These are phyloP conservation scores for Rauvolfia tetraphylla DNA, from an alignment of 257 asterid species.

Conservation along the genomic window DNA sequence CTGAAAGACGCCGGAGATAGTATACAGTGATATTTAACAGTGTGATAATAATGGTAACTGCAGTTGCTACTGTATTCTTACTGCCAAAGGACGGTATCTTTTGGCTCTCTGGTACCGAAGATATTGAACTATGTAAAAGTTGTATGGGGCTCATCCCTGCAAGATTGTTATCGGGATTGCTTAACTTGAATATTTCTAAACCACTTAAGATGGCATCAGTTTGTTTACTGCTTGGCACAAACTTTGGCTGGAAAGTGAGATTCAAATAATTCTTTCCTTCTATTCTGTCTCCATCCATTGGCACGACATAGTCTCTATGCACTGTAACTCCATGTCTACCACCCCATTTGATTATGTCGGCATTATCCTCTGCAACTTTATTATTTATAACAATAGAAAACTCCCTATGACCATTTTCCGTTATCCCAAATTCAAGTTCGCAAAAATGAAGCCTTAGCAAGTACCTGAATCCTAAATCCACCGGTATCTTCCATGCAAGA, in stretches of 20 bases:
- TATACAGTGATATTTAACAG: constrained; percentile 42
- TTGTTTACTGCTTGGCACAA: constrained; percentile 11
- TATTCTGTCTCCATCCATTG: constrained; percentile 58
- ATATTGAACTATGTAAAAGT: constrained; percentile 5
- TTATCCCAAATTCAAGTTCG: constrained; percentile 29
- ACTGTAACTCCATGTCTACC: constrained; percentile 31
- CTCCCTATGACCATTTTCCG: constrained; percentile 22
- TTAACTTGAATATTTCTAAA: constrained; percentile 58
- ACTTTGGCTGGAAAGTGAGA: constrained; percentile 39
- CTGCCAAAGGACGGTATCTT: constrained; percentile 21
- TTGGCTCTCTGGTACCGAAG: constrained; percentile 19
- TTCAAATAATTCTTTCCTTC: constrained; percentile 35
- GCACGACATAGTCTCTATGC: constrained; percentile 52
- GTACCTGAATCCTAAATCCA: constrained; percentile 60
- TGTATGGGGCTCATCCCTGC: constrained; percentile 31
- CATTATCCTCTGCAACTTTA: constrained; percentile 40
- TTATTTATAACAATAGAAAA: constrained; percentile 44
- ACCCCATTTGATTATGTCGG: constrained; percentile 34
- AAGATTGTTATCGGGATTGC: constrained; percentile 65
- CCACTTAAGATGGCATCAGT: constrained; percentile 37
- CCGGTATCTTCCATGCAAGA: constrained; percentile 53
- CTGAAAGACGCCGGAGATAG: constrained; percentile 37
- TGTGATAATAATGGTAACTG: constrained; percentile 34
- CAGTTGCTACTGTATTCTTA: constrained; percentile 25
- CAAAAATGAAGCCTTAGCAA: constrained; percentile 60